phyloP scores from a whole-genome alignment of 805 yeast species.

The Yarrowia divulgata region DNA sequence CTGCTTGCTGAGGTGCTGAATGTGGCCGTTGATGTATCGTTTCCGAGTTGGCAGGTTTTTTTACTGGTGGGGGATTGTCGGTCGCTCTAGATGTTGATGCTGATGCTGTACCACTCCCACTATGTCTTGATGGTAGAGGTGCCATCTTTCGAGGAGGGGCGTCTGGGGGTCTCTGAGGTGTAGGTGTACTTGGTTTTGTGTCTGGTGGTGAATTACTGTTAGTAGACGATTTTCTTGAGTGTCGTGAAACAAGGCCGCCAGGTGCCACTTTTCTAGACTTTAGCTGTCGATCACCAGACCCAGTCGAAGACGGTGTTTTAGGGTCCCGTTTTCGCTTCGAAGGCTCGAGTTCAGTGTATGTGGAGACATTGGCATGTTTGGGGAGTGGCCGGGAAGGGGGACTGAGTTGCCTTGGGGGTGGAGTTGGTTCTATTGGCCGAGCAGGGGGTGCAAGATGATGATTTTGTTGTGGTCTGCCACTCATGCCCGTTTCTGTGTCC shows the following conservation, averaged over 20 bases:
- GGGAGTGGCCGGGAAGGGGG: constrained; percentile 1
- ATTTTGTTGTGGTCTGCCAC: not conserved
- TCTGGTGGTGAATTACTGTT: not conserved
- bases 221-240: not conserved
- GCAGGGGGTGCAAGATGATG: constrained; percentile 1
- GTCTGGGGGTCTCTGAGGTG: constrained; percentile 12
- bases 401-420: not conserved
- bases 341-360: not conserved
- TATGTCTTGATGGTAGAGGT: not conserved
- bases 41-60: no score
- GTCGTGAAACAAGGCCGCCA: constrained; percentile 4
- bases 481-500: not conserved
- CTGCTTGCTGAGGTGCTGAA: not conserved
- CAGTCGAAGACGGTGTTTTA: not conserved
- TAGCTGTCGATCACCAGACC: not conserved
- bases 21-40: not conserved
- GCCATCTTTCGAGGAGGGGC: not conserved
- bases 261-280: constrained; percentile 4
- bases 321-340: constrained; percentile 2
- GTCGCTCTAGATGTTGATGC: not conserved
- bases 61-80: no score
- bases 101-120: not conserved
- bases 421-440: constrained; percentile 2
- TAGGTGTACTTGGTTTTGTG: constrained; percentile 1
- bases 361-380: not conserved